phyloP scores from a whole-genome alignment of 1,284 basidiomycete species.

The Coniophora puteana region DNA sequence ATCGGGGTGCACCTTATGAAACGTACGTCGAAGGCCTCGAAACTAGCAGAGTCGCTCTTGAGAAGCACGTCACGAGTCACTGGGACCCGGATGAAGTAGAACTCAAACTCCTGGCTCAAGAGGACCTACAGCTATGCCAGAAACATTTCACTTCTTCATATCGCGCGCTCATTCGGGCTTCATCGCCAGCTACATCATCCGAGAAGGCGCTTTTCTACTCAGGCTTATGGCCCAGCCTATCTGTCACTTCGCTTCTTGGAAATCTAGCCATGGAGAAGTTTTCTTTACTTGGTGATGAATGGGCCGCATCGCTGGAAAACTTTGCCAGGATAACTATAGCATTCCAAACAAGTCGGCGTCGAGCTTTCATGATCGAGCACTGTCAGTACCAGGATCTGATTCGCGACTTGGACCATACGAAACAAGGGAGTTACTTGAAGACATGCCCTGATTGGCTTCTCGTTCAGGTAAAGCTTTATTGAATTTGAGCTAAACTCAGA shows the following conservation, averaged over 20 bases:
- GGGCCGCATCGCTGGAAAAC: slow-evolving; percentile 20
- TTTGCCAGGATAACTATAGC: slow-evolving; percentile 24
- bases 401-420: too few relatives aligned
- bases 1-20: too few relatives aligned
- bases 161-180: too few relatives aligned
- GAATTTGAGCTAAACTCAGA: too few relatives aligned
- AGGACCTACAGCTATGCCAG: too few relatives aligned
- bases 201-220: slow-evolving; percentile 10
- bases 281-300: slow-evolving; percentile 12
- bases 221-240: slow-evolving; percentile 22
- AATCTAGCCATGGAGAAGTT: slow-evolving; percentile 14
- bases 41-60: too few relatives aligned
- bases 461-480: slow-evolving; percentile 11
- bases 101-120: too few relatives aligned
- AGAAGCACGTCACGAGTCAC: too few relatives aligned
- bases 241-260: slow-evolving; percentile 20
- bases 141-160: too few relatives aligned
- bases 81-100: too few relatives aligned
- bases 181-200: slow-evolving; percentile 2
- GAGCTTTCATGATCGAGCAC: slow-evolving; percentile 12
- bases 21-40: too few relatives aligned
- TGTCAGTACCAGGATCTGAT: slow-evolving; percentile 2
- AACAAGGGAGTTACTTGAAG: slow-evolving; percentile 11
- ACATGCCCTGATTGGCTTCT: slow-evolving; percentile 35
- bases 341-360: slow-evolving; percentile 32